phyloP scores from a whole-genome alignment of 306 rosid species.

The Quercus aquifolioides region DNA sequence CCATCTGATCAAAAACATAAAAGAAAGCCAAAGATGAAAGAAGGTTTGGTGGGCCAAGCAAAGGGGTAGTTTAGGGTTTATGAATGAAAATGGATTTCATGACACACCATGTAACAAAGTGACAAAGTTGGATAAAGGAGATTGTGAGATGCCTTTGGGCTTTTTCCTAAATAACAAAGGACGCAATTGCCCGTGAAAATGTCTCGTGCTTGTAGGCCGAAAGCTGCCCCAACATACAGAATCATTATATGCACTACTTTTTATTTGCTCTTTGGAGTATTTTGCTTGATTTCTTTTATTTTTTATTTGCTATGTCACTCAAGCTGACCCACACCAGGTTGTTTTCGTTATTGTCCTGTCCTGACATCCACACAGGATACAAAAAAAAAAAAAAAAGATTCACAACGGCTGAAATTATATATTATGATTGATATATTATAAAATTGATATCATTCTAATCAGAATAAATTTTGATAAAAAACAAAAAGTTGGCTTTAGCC shows the following conservation, averaged over 20 bases:
- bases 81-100: conserved; percentile 1
- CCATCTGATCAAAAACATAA: too few species aligned
- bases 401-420: too few species aligned
- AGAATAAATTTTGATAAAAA: too few species aligned
- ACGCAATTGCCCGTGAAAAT: conserved; percentile 64
- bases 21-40: not conserved
- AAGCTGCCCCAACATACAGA: conserved; percentile 46
- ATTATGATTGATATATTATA: too few species aligned
- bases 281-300: not conserved
- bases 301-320: not conserved
- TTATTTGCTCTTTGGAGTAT: conserved; percentile 18
- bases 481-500: too few species aligned
- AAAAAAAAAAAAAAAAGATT: too few species aligned
- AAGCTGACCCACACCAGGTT: not conserved
- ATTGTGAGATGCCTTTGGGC: conserved; percentile 29
- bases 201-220: conserved; percentile 52
- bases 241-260: conserved; percentile 45
- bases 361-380: not conserved
- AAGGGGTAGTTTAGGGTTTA: not conserved
- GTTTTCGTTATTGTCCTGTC: not conserved
- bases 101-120: conserved; percentile 27
- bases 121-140: conserved; percentile 47
- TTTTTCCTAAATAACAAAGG: conserved; percentile 52
- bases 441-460: too few species aligned
- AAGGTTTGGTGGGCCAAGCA: conserved; percentile 1